Base-by-base conservation (phyloP, 371 early-diverging fungal species). In the Funneliformis caledonium region DNA sequence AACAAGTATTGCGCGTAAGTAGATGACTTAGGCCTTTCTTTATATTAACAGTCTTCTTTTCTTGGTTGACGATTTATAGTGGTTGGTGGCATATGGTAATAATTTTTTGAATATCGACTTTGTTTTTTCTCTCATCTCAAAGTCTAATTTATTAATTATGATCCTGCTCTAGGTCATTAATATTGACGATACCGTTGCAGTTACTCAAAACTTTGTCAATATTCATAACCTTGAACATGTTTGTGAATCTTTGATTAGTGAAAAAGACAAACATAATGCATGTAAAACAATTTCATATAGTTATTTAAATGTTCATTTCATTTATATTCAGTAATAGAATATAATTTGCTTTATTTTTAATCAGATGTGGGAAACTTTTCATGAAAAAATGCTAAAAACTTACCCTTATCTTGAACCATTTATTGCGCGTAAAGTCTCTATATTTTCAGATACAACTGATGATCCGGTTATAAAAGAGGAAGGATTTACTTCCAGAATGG, bases 21-120 rank as follows among this genome's bases (percentile, higher is more conserved):
- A 65, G 14, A 14, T 70, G 42, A 16, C 19, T 22, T 76, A 33
- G 31, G 16, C 16, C 31, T n/a, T n/a, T 26, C 33, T 31, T 64
- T 64, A 64, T 64, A 64, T 64, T 64, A 64, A 64, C 22, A 56
- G 56, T 56, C 14, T 64, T 33, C 22, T 64, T 64, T 31, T 64
- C 64, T 64, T 64, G 22, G 64, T 64, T 69, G 37, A 43, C 14
- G 11, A 69, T n/a, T 78, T 31, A 33, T 56, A 72, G 42, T 31
- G 85, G 85, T 45, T 85, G 85, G 85, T 85, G 85, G 85, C 85
- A 85, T 59, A 83, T 85, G 85, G 85, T 59, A 56, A 48, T 31
- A 52, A 56, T 47, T 19, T 43, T 37, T n/a, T 43, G 19, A 19
- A 14, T 72, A 42, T 43, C 9, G 9, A 16, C 19, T 6, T 26